A percentile compares a stretch with the other conserved stretches of the same genome.
Conservation (phyloP, 768 basidiomycete genomes). For the Pleurotus salmoneostramineus region DNA sequence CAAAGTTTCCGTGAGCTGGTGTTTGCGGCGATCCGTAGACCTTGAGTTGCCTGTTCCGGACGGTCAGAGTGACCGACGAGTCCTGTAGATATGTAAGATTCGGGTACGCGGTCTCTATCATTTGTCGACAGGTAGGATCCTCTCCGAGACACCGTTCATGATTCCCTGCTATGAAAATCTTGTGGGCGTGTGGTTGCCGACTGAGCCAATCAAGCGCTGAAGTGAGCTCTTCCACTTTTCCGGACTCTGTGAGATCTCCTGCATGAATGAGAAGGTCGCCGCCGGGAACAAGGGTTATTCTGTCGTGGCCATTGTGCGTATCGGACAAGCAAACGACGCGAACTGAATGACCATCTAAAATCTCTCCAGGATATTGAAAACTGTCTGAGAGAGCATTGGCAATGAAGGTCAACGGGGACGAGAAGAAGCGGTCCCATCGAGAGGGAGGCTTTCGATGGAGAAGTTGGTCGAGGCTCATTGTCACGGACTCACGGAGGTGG, state of each 20-base stretch:
- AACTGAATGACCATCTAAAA: neutral
- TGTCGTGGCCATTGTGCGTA: conserved; percentile 28
- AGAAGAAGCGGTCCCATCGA: neutral
- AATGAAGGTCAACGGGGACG: neutral
- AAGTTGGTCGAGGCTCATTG: neutral
- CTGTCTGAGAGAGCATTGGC: neutral
- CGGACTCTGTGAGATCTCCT: conserved; percentile 34
- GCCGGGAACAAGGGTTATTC: conserved; percentile 22
- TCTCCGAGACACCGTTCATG: conserved; percentile 28
- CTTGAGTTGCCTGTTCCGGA: conserved; percentile 24
- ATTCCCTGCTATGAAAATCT: conserved; percentile 40
- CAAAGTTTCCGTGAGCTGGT: conserved; percentile 28
- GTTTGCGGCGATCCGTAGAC: conserved; percentile 38
- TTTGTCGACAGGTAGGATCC: conserved; percentile 30
- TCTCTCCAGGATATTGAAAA: conserved; percentile 26
- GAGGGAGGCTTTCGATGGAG: neutral
- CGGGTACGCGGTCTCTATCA: conserved; percentile 14
- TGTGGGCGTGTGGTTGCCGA: conserved; percentile 31
- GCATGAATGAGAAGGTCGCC: conserved; percentile 39
- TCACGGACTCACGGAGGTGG: too few species aligned
- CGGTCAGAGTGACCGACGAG: conserved; percentile 17
- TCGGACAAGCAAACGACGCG: conserved; percentile 35
- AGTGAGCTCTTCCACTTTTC: conserved; percentile 25
- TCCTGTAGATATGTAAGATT: conserved; percentile 34
- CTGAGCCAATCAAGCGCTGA: conserved; percentile 18